Evolutionary conservation across 2,329 filamentous ascomycete species (phyloP), one percentile per base, ranked within the genome.

Genomic region (Drechslerella dactyloides): DNA sequence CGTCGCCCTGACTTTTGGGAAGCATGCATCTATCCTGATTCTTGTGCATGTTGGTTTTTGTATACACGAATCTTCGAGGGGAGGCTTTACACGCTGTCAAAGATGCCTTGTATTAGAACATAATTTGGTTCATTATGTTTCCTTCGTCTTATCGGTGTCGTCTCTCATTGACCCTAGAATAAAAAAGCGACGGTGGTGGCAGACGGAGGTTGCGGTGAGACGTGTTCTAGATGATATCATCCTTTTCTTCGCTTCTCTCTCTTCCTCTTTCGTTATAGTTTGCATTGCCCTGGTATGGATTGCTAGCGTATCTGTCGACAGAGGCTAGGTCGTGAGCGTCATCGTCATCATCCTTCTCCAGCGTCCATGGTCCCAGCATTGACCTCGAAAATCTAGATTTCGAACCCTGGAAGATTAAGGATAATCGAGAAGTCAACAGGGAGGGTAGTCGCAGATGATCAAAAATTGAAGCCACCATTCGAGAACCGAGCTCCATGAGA

Each of bases 381-480:
- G 21, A 48, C 15, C 44, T 17, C 3, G 6, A 48, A 17, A 21
- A 48, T 48, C 44, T 48, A 48, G 44, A 48, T 48, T 48, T 48
- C 11, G 19, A 48, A 48, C 15, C 8, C 6, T 2, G 21, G 19
- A 23, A 52, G 30, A 62, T 62, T 54, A 62, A 62, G 44, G 1
- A 61, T 53, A n/a, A 21, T 37, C 51, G 46, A 66, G 33, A 54
- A 59, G 52, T 6, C 13, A 17, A 13, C 24, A n/a, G 11, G 44
- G 19, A 13, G 24, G 33, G 23, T 19, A 56, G 46, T 24, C 30
- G 5, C 5, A 35, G 4, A 23, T 33, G 11, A 23, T 72, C 51
- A 72, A 57, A 72, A 72, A 61, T 72, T 64, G 40, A 60, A 72
- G 40, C 68, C 68, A 23, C 68, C 68, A 30, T 27, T 72, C 13